These are phyloP conservation scores for Alisma plantagoaquatica DNA, from an alignment of 106 monocot genomes.

Conservation along the genomic window DNA sequence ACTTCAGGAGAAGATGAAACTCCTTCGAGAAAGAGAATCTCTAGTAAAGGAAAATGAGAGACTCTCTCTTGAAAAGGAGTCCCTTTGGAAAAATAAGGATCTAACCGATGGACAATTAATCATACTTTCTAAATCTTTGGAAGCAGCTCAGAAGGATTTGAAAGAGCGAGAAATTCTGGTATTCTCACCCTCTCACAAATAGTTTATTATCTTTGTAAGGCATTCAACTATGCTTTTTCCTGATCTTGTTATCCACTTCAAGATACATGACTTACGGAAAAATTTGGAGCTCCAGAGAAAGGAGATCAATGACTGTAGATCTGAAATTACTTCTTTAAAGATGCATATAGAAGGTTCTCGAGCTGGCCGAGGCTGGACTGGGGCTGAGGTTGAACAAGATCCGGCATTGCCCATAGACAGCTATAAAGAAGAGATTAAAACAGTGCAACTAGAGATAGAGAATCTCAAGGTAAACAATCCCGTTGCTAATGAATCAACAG, in stretches of 20 bases:
- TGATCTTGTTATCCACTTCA: slow-evolving; percentile 9
- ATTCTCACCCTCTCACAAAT: slow-evolving; percentile 19
- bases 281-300: slow-evolving; percentile 76
- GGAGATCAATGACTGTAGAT: slow-evolving; percentile 83
- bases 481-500: slow-evolving; percentile 2
- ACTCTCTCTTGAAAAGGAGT: slow-evolving; percentile 49
- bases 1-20: slow-evolving; percentile 71
- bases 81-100: slow-evolving; percentile 55
- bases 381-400: slow-evolving; percentile 21
- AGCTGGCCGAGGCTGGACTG: slow-evolving; percentile 27
- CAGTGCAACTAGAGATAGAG: slow-evolving; percentile 12
- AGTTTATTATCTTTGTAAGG: too few species aligned
- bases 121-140: slow-evolving; percentile 49
- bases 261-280: slow-evolving; percentile 78
- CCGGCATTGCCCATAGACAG: slow-evolving; percentile 16
- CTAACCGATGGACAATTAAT: slow-evolving; percentile 45
- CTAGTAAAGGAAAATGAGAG: slow-evolving; percentile 63
- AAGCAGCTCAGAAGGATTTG: slow-evolving; percentile 69
- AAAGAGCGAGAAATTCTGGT: slow-evolving; percentile 85
- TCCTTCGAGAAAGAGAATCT: slow-evolving; percentile 70
- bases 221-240: neutral
- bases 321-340: slow-evolving; percentile 92
- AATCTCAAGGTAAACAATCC: slow-evolving; percentile 13
- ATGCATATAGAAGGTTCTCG: slow-evolving; percentile 87
- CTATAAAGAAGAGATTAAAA: slow-evolving; percentile 7